These are phyloP conservation scores for Dipteronia sinensis DNA, from an alignment of 345 rosid species.

Conservation along the genomic window DNA sequence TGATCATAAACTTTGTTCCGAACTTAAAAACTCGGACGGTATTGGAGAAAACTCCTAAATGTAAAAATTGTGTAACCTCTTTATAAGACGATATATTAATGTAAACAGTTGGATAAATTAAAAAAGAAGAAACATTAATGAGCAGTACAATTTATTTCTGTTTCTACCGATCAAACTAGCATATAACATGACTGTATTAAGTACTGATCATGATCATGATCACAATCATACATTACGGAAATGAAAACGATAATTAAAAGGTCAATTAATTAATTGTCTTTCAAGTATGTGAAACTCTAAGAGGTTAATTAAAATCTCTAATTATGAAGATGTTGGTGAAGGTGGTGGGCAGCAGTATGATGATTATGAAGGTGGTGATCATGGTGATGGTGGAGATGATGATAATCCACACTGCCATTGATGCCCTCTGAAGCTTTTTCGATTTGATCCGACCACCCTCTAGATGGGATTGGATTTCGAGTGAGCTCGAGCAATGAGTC, in stretches of 20 bases:
- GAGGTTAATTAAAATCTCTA: background rate
- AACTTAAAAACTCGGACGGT: too few species aligned
- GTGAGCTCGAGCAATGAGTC: constrained; percentile 80
- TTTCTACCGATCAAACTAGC: background rate
- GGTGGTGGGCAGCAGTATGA: constrained; percentile 12
- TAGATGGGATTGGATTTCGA: constrained; percentile 52
- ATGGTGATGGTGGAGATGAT: constrained; percentile 43
- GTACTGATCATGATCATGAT: background rate
- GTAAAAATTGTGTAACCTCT: too few species aligned
- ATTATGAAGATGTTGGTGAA: background rate
- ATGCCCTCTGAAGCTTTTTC: constrained; percentile 40
- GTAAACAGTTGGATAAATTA: background rate
- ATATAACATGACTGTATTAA: background rate
- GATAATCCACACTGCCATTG: constrained; percentile 33
- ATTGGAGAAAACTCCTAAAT: too few species aligned
- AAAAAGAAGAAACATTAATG: background rate
- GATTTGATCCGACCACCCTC: constrained; percentile 52
- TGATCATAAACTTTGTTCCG: too few species aligned
- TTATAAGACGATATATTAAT: background rate
- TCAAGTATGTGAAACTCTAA: background rate
- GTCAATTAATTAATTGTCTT: background rate
- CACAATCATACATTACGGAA: background rate
- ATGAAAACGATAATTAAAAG: background rate
- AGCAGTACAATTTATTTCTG: background rate
- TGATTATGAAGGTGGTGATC: constrained; percentile 45